Conservation (phyloP, 179 eudicot genomes). For the Silene coronaria region DNA sequence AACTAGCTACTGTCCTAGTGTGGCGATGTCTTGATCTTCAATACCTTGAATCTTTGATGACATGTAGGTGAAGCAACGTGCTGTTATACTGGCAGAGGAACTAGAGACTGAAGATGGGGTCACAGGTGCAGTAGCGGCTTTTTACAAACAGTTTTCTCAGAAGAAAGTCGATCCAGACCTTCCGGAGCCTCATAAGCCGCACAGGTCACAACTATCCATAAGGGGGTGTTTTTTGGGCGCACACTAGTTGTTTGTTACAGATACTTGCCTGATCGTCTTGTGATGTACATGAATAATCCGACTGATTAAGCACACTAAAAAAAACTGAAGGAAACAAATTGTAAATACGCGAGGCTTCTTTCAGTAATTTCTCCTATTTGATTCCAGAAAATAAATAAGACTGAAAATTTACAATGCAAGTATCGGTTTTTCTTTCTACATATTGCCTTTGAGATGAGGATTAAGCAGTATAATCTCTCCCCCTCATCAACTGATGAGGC, state of each 20-base stretch:
- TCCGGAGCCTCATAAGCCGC: slow-evolving; percentile 15
- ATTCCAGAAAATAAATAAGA: background rate
- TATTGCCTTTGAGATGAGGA: too few species aligned
- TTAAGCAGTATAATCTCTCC: too few species aligned
- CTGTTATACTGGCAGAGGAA: slow-evolving; percentile 59
- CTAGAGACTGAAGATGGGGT: slow-evolving; percentile 74
- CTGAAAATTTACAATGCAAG: background rate
- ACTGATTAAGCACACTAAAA: too few species aligned
- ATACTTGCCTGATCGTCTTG: too few species aligned
- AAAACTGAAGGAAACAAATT: background rate
- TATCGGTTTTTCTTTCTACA: too few species aligned
- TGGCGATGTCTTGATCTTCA: too few species aligned
- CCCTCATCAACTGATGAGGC: too few species aligned
- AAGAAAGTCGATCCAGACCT: slow-evolving; percentile 26
- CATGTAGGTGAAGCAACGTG: slow-evolving; percentile 56
- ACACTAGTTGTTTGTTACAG: slow-evolving; percentile 8
- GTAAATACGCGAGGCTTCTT: slow-evolving; percentile 16
- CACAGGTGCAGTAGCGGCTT: slow-evolving; percentile 66
- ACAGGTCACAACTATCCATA: slow-evolving; percentile 34
- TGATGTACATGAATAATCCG: too few species aligned
- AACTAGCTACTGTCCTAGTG: background rate
- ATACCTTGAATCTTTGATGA: background rate
- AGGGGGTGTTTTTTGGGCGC: slow-evolving; percentile 36
- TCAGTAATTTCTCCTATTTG: too few species aligned
- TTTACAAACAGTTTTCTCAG: slow-evolving; percentile 55